Evolutionary conservation across 345 rosid species (phyloP), one percentile per base, ranked within the genome.

Genomic region (Lepidium aucheri): DNA sequence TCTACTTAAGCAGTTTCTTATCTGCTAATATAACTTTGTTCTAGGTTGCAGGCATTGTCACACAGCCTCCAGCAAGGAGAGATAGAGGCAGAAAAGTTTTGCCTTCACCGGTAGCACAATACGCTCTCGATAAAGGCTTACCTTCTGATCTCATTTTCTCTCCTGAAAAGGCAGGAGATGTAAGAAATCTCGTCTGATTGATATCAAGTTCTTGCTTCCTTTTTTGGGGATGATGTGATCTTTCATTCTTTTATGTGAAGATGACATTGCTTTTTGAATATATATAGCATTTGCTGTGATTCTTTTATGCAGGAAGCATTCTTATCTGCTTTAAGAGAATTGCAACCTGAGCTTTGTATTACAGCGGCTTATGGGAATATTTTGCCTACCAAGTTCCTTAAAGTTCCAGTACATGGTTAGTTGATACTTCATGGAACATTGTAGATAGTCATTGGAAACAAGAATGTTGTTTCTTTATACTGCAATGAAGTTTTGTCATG

Each of bases 341-440:
- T 90, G 88, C 90, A 79, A 74, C 96, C 99, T 33, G 89, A 90
- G 68, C 86, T 94, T 76, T 94, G 97, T 75, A 56, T 90, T 53
- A 90, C 95, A n/a, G 93, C 96, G 30, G 97, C 99, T 34, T 90
- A 94, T 79, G 99, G 97, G 60, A 94, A 90, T 68, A 90, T 94
- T 34, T 80, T 94, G 73, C 97, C 96, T 3, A 79, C 80, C 49
- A 86, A 84, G 77, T 94, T 94, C 73, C 95, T 94, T 62, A 83
- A 81, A 7, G 81, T 90, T 79, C 97, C 96, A 20, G 34, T 79
- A 40, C 76, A 78, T 56, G 99, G 99, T 94, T 77, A 70, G 96
- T 84, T 40, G 32, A 38, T 63, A 53, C 13, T 15, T 14, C 33
- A 55, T 46, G 26, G 13, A 72, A 40, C 45, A 33, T 55, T 15